Conservation (phyloP, 352 stramenopile genomes). For the Globisporangium nodosum region DNA sequence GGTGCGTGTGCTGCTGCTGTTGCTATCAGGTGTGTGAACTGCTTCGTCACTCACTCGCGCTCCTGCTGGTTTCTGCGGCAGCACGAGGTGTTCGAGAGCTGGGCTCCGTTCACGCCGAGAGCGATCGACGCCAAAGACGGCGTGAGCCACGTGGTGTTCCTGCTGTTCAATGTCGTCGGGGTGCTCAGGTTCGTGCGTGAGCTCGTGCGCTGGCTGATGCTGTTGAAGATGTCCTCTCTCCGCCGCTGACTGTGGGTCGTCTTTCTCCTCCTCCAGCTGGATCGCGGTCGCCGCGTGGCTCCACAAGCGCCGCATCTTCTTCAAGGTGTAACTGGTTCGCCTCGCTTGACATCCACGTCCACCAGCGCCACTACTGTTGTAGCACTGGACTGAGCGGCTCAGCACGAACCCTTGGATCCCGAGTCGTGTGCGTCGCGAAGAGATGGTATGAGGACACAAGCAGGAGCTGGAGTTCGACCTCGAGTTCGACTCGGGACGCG, state of each 20-base stretch:
- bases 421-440: too few relatives aligned
- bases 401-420: too few relatives aligned
- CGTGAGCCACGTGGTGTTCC: conserved; percentile 20
- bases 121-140: conserved; percentile 12
- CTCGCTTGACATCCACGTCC: too few relatives aligned
- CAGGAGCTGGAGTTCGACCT: too few relatives aligned
- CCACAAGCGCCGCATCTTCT: conserved; percentile 18
- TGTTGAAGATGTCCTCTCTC: neutral
- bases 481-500: too few relatives aligned
- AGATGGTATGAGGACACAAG: too few relatives aligned
- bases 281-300: conserved; percentile 31
- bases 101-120: conserved; percentile 37
- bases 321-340: conserved; percentile 16
- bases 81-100: conserved; percentile 55
- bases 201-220: conserved; percentile 1
- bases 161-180: conserved; percentile 43
- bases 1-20: conserved; percentile 22
- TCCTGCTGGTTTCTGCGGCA: conserved; percentile 12
- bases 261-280: conserved; percentile 20
- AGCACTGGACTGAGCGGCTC: too few relatives aligned
- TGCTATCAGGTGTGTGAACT: neutral
- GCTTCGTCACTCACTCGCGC: neutral
- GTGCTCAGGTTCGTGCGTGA: conserved; percentile 28
- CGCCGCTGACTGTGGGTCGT: neutral
- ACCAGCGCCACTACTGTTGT: too few relatives aligned